phyloP scores from a whole-genome alignment of 306 rosid genomes.

The Mimosa bimucronata region DNA sequence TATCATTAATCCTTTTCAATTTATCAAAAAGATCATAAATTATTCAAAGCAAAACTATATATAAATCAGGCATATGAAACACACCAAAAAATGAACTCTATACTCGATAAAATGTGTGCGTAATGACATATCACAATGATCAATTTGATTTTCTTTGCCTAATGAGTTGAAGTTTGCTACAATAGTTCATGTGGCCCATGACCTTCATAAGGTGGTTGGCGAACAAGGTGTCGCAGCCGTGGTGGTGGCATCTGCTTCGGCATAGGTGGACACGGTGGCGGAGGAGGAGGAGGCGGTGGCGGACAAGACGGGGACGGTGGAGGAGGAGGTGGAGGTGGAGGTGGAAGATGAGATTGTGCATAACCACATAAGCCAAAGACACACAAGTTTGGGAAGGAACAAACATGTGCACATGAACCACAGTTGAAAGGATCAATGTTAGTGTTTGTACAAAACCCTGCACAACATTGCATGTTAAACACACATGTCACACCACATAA shows the following conservation, averaged over 20 bases:
- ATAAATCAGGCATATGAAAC: neutral
- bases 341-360: conserved; percentile 27
- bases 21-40: neutral
- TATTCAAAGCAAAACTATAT: neutral
- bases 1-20: neutral
- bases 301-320: too few relatives aligned
- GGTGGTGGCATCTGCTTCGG: neutral
- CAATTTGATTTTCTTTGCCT: neutral
- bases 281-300: neutral
- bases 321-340: neutral
- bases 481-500: conserved; percentile 51
- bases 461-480: conserved; percentile 60
- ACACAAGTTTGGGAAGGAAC: conserved; percentile 51
- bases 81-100: neutral
- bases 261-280: neutral
- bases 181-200: neutral
- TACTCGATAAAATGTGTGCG: neutral
- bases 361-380: conserved; percentile 73
- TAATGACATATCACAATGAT: neutral
- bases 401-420: conserved; percentile 67
- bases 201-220: neutral
- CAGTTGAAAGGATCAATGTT: conserved; percentile 55
- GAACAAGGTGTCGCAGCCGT: neutral
- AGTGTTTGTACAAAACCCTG: conserved; percentile 54
- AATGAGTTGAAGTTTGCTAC: neutral